These are phyloP conservation scores for Corchorus olitorius DNA, from an alignment of 345 rosid genomes.

Conservation along the genomic window DNA sequence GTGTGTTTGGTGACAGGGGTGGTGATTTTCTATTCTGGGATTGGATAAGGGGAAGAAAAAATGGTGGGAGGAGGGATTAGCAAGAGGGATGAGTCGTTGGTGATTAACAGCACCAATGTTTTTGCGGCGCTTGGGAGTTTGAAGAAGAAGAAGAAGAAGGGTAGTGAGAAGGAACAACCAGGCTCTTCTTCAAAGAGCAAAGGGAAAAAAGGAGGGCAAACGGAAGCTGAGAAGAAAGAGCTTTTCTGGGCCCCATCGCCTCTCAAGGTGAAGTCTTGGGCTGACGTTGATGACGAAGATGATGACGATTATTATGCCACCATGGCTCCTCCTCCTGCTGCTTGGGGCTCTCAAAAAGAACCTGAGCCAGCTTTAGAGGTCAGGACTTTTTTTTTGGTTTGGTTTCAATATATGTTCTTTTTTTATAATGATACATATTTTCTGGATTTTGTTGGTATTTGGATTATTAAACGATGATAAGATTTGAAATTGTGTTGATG, in stretches of 20 bases:
- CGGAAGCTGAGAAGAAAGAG: conserved; percentile 34
- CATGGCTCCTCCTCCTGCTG: conserved; percentile 28
- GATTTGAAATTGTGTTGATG: neutral
- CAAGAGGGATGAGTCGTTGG: conserved; percentile 42
- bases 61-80: conserved; percentile 46
- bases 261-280: conserved; percentile 45
- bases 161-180: conserved; percentile 27
- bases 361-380: conserved; percentile 33
- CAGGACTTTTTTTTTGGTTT: neutral
- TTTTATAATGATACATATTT: neutral
- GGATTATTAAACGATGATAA: neutral
- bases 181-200: conserved; percentile 28
- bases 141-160: conserved; percentile 64
- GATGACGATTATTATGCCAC: conserved; percentile 50
- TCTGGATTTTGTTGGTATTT: neutral
- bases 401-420: neutral
- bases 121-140: conserved; percentile 51
- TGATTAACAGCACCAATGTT: conserved; percentile 49
- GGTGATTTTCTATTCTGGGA: neutral
- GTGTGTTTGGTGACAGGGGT: neutral
- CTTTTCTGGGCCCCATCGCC: conserved; percentile 51
- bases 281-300: conserved; percentile 53
- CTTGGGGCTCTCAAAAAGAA: conserved; percentile 35
- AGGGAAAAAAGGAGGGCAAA: conserved; percentile 18
- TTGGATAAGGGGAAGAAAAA: conserved; percentile 1